Conservation (phyloP, 2,329 filamentous ascomycete species). For the Xylaria digitata region DNA sequence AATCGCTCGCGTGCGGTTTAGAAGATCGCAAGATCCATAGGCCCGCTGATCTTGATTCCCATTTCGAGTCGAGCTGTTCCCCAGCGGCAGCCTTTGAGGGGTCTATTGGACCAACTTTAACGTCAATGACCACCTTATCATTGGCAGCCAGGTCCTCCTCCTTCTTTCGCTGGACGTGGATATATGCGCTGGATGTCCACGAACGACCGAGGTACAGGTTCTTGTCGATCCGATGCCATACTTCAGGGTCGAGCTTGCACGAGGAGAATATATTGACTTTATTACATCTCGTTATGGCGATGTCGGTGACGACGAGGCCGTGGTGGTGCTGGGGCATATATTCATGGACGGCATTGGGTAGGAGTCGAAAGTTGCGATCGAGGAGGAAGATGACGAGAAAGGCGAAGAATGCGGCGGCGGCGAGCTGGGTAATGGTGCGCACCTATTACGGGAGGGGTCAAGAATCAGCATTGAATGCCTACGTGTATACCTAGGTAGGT, state of each 20-base stretch:
- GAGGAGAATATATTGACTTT: conserved; percentile 78
- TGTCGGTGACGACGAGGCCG: conserved; percentile 86
- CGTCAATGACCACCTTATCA: conserved; percentile 83
- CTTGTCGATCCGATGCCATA: conserved; percentile 89
- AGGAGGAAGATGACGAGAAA: conserved; percentile 81
- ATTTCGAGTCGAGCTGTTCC: conserved; percentile 69
- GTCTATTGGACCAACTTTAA: conserved; percentile 78
- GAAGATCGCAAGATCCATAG: conserved; percentile 84
- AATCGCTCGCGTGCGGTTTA: conserved; percentile 79
- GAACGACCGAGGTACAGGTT: conserved; percentile 83
- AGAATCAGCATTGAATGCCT: conserved; percentile 31
- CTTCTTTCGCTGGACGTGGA: conserved; percentile 84
- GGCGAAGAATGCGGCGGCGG: conserved; percentile 71
- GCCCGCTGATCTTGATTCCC: conserved; percentile 81
- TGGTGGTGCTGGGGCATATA: conserved; percentile 88
- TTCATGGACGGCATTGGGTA: conserved; percentile 86
- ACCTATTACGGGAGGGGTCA: conserved; percentile 54
- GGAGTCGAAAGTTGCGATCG: conserved; percentile 87
- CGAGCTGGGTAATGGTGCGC: conserved; percentile 80
- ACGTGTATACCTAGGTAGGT: background rate
- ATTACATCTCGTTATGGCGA: conserved; percentile 82
- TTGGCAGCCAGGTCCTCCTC: conserved; percentile 81
- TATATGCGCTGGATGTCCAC: conserved; percentile 80
- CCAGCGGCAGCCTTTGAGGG: conserved; percentile 70
- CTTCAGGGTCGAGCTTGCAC: conserved; percentile 76